Percentiles rank a stretch among this genome's conserved stretches.
Evolutionary conservation across 805 yeast genomes (phyloP).

Genomic region (Blastobotrys muscicola): DNA sequence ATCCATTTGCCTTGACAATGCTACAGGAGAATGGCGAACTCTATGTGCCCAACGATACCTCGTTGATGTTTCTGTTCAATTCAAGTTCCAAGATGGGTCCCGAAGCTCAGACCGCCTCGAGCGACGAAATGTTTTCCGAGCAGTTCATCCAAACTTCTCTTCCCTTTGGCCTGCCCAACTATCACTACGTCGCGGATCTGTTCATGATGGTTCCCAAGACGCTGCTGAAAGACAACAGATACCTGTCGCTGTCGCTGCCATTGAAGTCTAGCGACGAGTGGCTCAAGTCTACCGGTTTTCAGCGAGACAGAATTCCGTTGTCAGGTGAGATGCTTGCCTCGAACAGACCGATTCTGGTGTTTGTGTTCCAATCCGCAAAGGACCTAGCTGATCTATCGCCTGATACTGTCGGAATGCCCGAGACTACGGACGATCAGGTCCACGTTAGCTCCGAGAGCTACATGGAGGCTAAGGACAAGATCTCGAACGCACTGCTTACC

Average conservation of each 20-base stretch:
- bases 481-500: constrained; percentile 1
- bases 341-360: constrained; percentile 7
- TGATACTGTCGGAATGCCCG: not conserved
- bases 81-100: constrained; percentile 2
- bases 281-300: constrained; percentile 3
- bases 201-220: constrained; percentile 13
- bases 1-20: constrained; percentile 4
- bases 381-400: not conserved
- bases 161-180: constrained; percentile 15
- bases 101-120: not conserved
- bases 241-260: not conserved
- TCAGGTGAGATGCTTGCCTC: constrained; percentile 3
- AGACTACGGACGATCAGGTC: not conserved
- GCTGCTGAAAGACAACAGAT: not conserved
- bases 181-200: constrained; percentile 10
- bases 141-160: constrained; percentile 12
- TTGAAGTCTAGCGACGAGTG: not conserved
- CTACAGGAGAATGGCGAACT: constrained; percentile 5
- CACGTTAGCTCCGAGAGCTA: not conserved
- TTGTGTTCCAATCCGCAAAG: constrained; percentile 9
- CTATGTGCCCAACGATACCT: constrained; percentile 12
- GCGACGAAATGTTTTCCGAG: not conserved
- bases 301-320: constrained; percentile 6
- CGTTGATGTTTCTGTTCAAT: constrained; percentile 15
- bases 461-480: constrained; percentile 1